Evolutionary conservation across 1,284 basidiomycete species (phyloP), one percentile per base, ranked within the genome.

Genomic region (Cutaneotrichosporon mucoides): DNA sequence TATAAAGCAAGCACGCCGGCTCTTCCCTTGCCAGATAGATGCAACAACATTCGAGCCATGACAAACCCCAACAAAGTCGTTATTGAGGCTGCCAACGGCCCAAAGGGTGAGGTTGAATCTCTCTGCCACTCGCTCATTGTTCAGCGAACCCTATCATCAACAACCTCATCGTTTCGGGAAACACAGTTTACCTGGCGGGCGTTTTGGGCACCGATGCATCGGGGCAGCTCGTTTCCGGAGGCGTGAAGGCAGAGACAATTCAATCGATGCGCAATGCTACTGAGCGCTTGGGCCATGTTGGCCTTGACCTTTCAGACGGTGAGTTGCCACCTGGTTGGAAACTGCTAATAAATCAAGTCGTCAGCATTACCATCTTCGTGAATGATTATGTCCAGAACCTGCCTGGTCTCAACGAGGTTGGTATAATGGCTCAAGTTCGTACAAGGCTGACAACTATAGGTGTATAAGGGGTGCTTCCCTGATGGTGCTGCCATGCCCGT

Each of bases 221-320:
- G 53, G 88, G 88, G 0, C 89, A 89, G 71, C 79, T 82, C 52
- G 79, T 88, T 59, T 83, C 89, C 56, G 84, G 88, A 4, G 85
- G 84, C 6, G 88, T 89, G 4, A 86, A 85, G 69, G 89, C 88
- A 3, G 82, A 85, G 63, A 88, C 88, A 0, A 82, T 88, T 73
- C 82, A 81, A 51, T 79, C 84, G 11, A 84, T 83, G 68, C 88
- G 89, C 56, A 85, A 86, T 65, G 88, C 88, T 6, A 82, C 85
- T 64, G 88, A 51, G 35, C 45, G 62, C 2, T 41, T 63, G 3
- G n/a, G 16, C 8, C 46, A 45, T 15, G 47, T 47, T 15, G 62
- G 59, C n/a, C 59, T 63, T 9, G 62, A 63, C 41, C 54, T 63
- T 10, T 60, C 58, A 13, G 62, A 63, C 16, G 62, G 62, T 63